phyloP scores from a whole-genome alignment of 352 stramenopile species.

The Phytophthora niederhauseri region DNA sequence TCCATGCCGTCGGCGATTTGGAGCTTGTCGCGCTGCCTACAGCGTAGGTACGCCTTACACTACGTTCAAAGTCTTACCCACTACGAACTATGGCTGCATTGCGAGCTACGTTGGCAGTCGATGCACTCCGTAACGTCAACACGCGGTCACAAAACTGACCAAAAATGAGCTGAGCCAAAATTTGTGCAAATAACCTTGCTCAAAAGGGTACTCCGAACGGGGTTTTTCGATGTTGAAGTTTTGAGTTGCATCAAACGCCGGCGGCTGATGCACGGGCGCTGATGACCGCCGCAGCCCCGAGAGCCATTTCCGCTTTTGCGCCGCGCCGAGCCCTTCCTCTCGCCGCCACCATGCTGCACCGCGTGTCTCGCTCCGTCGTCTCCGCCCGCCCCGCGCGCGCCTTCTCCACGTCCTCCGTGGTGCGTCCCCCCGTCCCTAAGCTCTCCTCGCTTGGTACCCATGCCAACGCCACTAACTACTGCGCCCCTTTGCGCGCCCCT shows the following conservation, averaged over 20 bases:
- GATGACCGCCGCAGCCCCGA: background rate
- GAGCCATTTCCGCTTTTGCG: conserved; percentile 33
- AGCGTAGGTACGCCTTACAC: no score
- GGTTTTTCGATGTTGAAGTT: conserved; percentile 30
- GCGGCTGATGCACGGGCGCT: conserved; percentile 18
- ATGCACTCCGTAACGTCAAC: conserved; percentile 9
- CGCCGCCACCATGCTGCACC: conserved; percentile 31
- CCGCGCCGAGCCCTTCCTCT: background rate
- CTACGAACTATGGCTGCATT: background rate
- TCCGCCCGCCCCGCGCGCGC: conserved; percentile 33
- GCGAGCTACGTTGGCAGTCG: background rate
- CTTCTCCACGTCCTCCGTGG: conserved; percentile 53
- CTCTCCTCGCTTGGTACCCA: background rate
- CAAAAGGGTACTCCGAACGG: no score
- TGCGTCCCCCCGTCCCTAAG: conserved; percentile 18
- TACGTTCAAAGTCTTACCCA: background rate
- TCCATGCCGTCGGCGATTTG: no score
- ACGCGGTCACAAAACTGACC: background rate
- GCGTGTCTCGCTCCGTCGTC: conserved; percentile 28
- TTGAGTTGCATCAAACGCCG: conserved; percentile 20
- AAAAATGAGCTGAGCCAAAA: background rate
- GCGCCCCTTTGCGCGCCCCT: background rate
- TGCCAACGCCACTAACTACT: background rate
- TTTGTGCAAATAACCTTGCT: background rate
- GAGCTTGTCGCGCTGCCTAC: no score